Percentiles rank a stretch among this genome's conserved stretches.
Evolutionary conservation across 2,329 filamentous ascomycete genomes (phyloP).

Genomic region (Dothistroma pini): DNA sequence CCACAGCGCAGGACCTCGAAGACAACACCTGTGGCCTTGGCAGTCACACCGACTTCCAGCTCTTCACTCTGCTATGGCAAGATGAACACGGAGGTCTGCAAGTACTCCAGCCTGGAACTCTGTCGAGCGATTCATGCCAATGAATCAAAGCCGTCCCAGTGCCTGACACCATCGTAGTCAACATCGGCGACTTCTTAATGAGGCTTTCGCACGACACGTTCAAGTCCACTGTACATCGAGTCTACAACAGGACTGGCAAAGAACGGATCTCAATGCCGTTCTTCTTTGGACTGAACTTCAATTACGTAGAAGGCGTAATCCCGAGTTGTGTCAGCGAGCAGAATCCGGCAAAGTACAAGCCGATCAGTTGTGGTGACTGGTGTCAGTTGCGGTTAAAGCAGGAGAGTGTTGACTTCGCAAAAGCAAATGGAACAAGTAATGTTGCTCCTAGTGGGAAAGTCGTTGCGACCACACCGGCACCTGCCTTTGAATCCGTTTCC

Average conservation of each 20-base stretch:
- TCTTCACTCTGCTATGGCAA: constrained; percentile 5
- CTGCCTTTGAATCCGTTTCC: not conserved
- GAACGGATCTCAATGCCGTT: constrained; percentile 46
- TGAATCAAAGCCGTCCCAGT: constrained; percentile 47
- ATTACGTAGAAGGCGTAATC: not conserved
- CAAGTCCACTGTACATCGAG: constrained; percentile 46
- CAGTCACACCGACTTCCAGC: constrained; percentile 25
- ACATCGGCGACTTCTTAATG: constrained; percentile 51
- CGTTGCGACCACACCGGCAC: not conserved
- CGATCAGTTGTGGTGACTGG: not conserved
- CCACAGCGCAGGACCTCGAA: not conserved
- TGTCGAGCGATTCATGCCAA: constrained; percentile 26
- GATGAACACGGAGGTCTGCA: constrained; percentile 15
- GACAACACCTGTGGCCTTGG: constrained; percentile 31
- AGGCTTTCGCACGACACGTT: constrained; percentile 43
- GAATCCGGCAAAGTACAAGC: not conserved
- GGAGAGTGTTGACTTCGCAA: not conserved
- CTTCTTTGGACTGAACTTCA: constrained; percentile 42
- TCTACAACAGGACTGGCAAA: constrained; percentile 41
- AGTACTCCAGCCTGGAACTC: constrained; percentile 15
- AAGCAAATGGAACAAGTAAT: not conserved
- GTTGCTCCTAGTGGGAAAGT: not conserved
- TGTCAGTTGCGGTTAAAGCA: not conserved
- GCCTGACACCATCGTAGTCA: constrained; percentile 45
- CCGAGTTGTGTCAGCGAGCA: not conserved